Evolutionary conservation across 805 yeast genomes (phyloP), one percentile per base, ranked within the genome.

Genomic region (Candida broadrunensis): DNA sequence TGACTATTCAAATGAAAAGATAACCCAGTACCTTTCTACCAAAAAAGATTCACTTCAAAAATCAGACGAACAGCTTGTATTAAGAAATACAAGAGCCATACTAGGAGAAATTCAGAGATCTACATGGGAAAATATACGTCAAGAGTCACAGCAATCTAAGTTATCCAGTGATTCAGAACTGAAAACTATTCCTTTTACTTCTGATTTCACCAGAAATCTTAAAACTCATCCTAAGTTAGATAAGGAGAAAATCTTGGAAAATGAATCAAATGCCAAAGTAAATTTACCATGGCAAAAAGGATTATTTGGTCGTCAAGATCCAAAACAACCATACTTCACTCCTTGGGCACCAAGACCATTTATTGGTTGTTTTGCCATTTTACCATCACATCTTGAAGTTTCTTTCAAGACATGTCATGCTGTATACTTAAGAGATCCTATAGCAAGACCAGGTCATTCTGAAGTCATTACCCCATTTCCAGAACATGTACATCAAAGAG

Each of bases 281-380:
- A 54, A 69, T 26, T 70, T 89, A 43, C 96, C 96, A 42, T 87
- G 93, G 90, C 95, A 88, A 65, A 73, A 73, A 42, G 72, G 74
- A 37, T 73, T 85, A 46, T 88, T 75, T 62, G 98, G 98, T 17
- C 83, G 95, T 54, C 64, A 79, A 50, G 84, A 87, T 39, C 83
- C 89, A 13, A 56, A 71, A 14, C 89, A 86, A 67, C 78, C 90
- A 3, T 93, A 84, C 66, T 93, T 91, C 72, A 88, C 98, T 2
- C 99, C 99, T 38, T 93, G 97, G 97, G 77, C 83, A 44, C 95
- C 97, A 50, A 84, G 97, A 67, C 93, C 88, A 33, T 93, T 91
- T 66, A 67, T 93, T 48, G 90, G 96, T 2, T 95, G 96, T 35
- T 87, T 89, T 65, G 93, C 97, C 11, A 78, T 93, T 44, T 75